Evolutionary conservation across 768 basidiomycete species (phyloP).

Genomic region (Mycena filopes): DNA sequence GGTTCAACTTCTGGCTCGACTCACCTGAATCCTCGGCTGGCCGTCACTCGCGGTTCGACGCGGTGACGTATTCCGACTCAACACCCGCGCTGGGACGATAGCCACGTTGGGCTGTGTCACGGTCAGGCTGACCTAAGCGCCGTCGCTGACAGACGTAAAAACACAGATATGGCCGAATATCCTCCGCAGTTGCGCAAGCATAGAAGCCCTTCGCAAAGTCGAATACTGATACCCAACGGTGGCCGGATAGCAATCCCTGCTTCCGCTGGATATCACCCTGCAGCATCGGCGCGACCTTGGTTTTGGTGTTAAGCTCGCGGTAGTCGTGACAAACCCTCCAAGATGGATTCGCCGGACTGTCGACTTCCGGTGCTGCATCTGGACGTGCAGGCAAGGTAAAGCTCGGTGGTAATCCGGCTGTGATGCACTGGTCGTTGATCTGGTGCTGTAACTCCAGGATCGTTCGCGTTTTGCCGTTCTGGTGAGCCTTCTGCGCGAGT

Average conservation of each 20-base stretch:
- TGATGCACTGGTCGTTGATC: constrained; percentile 47
- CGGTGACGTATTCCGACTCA: too few species aligned
- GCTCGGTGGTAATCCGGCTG: constrained; percentile 33
- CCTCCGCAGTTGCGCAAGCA: constrained; percentile 29
- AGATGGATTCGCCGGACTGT: constrained; percentile 29
- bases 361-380: background rate
- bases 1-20: too few species aligned
- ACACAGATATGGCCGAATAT: background rate
- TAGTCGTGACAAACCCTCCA: constrained; percentile 55
- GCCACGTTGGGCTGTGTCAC: too few species aligned
- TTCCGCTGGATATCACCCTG: constrained; percentile 51
- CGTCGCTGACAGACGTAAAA: too few species aligned
- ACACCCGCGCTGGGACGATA: too few species aligned
- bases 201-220: constrained; percentile 53
- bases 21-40: too few species aligned
- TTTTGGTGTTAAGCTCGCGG: constrained; percentile 43
- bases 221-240: constrained; percentile 46
- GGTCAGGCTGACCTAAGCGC: too few species aligned
- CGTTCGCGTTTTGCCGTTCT: constrained; percentile 40
- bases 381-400: constrained; percentile 26
- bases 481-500: constrained; percentile 47
- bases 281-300: constrained; percentile 40
- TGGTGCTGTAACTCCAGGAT: constrained; percentile 44
- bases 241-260: constrained; percentile 46
- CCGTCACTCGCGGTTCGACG: too few species aligned